A percentile compares a stretch with the other conserved stretches of the same genome.
Conservation (phyloP, 805 yeast species). For the Saccharomycopsis amapae region DNA sequence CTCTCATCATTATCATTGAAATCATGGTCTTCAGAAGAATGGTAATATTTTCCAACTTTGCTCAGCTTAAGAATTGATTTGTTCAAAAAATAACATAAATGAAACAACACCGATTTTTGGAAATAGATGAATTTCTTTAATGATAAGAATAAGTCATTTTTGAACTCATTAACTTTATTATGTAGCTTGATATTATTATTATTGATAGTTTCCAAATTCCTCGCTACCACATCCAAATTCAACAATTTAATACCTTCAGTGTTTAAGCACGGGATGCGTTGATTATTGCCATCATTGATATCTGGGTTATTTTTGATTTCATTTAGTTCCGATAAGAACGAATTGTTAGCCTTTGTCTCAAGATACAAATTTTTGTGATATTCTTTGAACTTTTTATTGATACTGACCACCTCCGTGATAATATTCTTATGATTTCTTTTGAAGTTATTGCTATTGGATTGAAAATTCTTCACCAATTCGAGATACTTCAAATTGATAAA, state of each 20-base stretch:
- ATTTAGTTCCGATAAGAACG: constrained; percentile 2
- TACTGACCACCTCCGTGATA: constrained; percentile 9
- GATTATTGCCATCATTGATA: background rate
- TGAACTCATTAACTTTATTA: constrained; percentile 5
- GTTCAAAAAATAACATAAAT: constrained; percentile 13
- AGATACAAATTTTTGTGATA: constrained; percentile 6
- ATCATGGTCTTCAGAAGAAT: background rate
- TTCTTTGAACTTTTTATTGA: constrained; percentile 5
- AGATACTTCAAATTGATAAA: constrained; percentile 16
- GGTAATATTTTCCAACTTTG: background rate
- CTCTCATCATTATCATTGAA: background rate
- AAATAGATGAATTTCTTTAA: constrained; percentile 11
- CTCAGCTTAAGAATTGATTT: constrained; percentile 10
- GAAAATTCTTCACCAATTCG: constrained; percentile 13
- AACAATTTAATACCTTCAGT: constrained; percentile 3
- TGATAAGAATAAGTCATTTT: constrained; percentile 12
- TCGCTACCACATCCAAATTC: constrained; percentile 10
- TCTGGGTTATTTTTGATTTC: too few species aligned
- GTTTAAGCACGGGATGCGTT: background rate
- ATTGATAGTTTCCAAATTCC: constrained; percentile 3
- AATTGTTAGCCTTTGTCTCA: constrained; percentile 8
- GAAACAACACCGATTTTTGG: constrained; percentile 10
- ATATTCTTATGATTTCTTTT: constrained; percentile 11
- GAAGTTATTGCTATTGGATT: constrained; percentile 17
- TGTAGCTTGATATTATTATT: constrained; percentile 7